Evolutionary conservation across 139 green algal genomes (phyloP).

Genomic region (Picochlorum sp.): DNA sequence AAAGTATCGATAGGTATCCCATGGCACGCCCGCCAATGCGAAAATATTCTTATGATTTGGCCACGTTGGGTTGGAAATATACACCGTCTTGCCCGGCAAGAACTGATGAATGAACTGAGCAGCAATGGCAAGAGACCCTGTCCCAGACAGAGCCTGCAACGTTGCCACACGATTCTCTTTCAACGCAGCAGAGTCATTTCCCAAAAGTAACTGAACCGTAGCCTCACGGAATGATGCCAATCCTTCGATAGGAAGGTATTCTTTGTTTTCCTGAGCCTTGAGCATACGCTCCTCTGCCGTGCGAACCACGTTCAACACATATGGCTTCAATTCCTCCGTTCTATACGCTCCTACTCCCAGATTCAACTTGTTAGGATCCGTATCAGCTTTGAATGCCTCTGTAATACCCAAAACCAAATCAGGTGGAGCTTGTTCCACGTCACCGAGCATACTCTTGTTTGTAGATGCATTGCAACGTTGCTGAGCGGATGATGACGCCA

Average conservation of each 20-base stretch:
- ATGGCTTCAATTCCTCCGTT: conserved; percentile 91
- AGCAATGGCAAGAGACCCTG: conserved; percentile 83
- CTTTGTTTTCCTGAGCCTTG: conserved; percentile 75
- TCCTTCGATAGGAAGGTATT: conserved; percentile 86
- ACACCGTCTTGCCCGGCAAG: conserved; percentile 57
- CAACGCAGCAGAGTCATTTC: conserved; percentile 54
- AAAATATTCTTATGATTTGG: conserved; percentile 65
- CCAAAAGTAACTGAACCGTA: conserved; percentile 82
- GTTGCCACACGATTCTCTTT: conserved; percentile 57
- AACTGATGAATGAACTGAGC: conserved; percentile 84
- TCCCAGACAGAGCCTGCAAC: conserved; percentile 90
- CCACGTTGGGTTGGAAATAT: conserved; percentile 88
- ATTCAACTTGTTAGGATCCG: conserved; percentile 81
- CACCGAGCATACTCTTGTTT: conserved; percentile 13
- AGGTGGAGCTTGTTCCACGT: conserved; percentile 53
- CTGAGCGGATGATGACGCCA: not conserved
- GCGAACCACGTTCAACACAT: conserved; percentile 86
- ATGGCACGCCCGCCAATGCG: conserved; percentile 61
- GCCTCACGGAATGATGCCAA: conserved; percentile 76
- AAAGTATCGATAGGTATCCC: conserved; percentile 93
- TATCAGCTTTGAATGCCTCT: conserved; percentile 82
- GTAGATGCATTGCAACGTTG: not conserved
- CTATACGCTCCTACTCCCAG: conserved; percentile 93
- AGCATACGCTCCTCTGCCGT: conserved; percentile 90
- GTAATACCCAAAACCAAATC: conserved; percentile 91